Conservation (phyloP, 2,329 filamentous ascomycete genomes). For the Karstenula rhodostoma region DNA sequence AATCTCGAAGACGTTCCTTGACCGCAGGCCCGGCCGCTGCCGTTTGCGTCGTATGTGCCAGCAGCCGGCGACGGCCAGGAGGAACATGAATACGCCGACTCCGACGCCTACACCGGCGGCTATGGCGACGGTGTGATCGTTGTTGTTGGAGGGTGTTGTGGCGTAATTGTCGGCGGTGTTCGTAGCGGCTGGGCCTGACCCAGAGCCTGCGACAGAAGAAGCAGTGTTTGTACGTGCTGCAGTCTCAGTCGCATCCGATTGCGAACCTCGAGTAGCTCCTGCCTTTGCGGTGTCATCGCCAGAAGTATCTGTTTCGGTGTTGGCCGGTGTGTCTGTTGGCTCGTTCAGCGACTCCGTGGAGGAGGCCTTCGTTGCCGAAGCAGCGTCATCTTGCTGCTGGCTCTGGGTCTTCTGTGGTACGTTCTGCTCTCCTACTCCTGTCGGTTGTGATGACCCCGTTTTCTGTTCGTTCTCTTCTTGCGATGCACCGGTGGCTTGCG, state of each 20-base stretch:
- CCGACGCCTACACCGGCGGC: slow-evolving; percentile 24
- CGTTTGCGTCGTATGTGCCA: slow-evolving; percentile 19
- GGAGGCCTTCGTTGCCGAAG: neutral
- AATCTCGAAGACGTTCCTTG: slow-evolving; percentile 10
- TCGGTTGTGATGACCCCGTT: slow-evolving; percentile 2
- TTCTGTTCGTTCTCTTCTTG: neutral
- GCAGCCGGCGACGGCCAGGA: slow-evolving; percentile 16
- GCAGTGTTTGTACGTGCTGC: neutral
- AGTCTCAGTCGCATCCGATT: neutral
- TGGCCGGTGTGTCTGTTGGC: neutral
- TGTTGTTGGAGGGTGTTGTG: neutral
- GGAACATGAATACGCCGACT: slow-evolving; percentile 20
- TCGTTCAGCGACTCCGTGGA: neutral
- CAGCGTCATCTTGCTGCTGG: neutral
- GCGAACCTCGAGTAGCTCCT: neutral
- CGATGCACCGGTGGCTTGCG: slow-evolving; percentile 1
- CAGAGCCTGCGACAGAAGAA: neutral
- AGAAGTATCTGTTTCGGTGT: neutral
- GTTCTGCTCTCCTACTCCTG: slow-evolving; percentile 1
- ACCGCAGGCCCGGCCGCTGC: neutral
- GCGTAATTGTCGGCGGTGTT: slow-evolving; percentile 6
- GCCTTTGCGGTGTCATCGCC: neutral
- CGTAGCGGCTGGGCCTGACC: neutral
- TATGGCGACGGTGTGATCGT: slow-evolving; percentile 21
- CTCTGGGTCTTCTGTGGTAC: neutral